Evolutionary conservation across 148 eudicot species (phyloP).

Genomic region (Gaultheria prostrata): DNA sequence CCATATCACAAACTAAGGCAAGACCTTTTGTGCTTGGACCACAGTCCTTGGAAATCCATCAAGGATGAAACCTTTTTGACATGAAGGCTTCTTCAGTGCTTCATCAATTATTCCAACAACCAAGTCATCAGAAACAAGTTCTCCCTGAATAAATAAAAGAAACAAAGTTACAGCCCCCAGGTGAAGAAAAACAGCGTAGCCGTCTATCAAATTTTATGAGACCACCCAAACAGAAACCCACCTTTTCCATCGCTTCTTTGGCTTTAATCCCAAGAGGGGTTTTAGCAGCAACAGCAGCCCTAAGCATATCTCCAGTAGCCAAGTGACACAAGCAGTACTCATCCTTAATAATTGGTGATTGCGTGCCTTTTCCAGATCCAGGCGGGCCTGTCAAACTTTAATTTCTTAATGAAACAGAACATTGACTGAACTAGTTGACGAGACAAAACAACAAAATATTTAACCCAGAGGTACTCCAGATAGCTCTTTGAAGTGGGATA

Average conservation of each 20-base stretch:
- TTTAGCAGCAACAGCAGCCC: slow-evolving; percentile 93
- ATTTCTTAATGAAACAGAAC: neutral
- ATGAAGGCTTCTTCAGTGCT: slow-evolving; percentile 88
- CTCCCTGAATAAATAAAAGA: slow-evolving; percentile 52
- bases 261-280: slow-evolving; percentile 96
- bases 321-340: slow-evolving; percentile 97
- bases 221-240: slow-evolving; percentile 16
- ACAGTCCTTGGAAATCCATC: slow-evolving; percentile 98
- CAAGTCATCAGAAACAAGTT: slow-evolving; percentile 93
- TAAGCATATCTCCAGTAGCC: slow-evolving; percentile 98
- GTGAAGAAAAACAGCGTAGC: slow-evolving; percentile 4
- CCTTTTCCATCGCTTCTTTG: slow-evolving; percentile 95
- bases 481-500: neutral
- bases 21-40: slow-evolving; percentile 90
- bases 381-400: slow-evolving; percentile 67
- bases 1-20: neutral
- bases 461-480: neutral
- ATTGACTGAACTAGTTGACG: neutral
- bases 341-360: slow-evolving; percentile 90
- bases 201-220: neutral
- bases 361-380: slow-evolving; percentile 98
- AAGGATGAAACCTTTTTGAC: slow-evolving; percentile 93
- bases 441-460: neutral
- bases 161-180: neutral
- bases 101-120: slow-evolving; percentile 96